Evolutionary conservation across 1,284 basidiomycete genomes (phyloP).

Genomic region (Pseudozyma pruni): DNA sequence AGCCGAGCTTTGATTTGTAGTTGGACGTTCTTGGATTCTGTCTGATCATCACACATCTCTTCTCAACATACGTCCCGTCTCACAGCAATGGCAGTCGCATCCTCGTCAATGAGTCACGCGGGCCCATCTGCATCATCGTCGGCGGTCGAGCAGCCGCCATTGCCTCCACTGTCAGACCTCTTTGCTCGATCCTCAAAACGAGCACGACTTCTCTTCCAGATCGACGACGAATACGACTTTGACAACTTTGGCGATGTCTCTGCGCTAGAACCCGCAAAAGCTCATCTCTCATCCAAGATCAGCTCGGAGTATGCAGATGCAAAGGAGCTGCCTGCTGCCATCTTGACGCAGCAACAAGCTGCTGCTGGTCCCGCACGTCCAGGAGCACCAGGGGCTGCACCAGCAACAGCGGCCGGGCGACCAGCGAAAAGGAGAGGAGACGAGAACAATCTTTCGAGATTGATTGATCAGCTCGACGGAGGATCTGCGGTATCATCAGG

Average conservation of each 20-base stretch:
- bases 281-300: conserved; percentile 75
- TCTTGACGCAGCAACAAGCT: conserved; percentile 84
- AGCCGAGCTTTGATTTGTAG: conserved; percentile 16
- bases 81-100: conserved; percentile 19
- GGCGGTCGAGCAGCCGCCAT: conserved; percentile 5
- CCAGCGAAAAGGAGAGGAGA: conserved; percentile 26
- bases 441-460: conserved; percentile 16
- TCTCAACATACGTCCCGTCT: too few relatives aligned
- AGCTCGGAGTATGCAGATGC: conserved; percentile 86
- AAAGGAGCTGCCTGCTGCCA: conserved; percentile 82
- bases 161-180: conserved; percentile 46
- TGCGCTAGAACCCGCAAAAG: conserved; percentile 56
- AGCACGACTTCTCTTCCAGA: conserved; percentile 38
- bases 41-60: too few relatives aligned
- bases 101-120: conserved; percentile 8
- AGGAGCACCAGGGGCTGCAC: conserved; percentile 15
- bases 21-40: conserved; percentile 22
- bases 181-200: conserved; percentile 45
- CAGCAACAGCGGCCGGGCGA: conserved; percentile 5
- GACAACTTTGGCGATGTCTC: conserved; percentile 41
- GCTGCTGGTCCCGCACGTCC: conserved; percentile 72
- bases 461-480: conserved; percentile 46
- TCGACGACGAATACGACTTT: conserved; percentile 39
- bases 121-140: conserved; percentile 21
- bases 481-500: conserved; percentile 10